Percentiles rank a stretch among this genome's conserved stretches.
Conservation (phyloP, 371 early-diverging fungal genomes). For the Mucor piriformis region DNA sequence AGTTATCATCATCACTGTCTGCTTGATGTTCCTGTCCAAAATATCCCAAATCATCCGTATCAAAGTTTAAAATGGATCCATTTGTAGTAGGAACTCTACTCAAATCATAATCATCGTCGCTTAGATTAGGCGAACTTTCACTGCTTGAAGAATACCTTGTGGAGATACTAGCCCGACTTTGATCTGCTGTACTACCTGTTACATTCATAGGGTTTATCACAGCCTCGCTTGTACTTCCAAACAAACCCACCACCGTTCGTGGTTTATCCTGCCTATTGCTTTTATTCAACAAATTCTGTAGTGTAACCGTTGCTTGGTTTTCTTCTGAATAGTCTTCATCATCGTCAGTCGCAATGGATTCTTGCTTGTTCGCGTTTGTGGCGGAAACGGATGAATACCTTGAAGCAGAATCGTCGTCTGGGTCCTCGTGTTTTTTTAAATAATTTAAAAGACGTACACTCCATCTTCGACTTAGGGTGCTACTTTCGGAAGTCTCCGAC, state of each 20-base stretch:
- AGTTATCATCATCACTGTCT: not conserved
- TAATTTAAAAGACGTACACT: conserved; percentile 48
- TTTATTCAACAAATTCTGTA: conserved; percentile 5
- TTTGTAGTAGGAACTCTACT: not conserved
- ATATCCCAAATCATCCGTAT: not conserved
- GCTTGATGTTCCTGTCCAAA: not conserved
- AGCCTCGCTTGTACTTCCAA: not conserved
- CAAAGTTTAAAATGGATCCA: not conserved
- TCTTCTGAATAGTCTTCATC: conserved; percentile 27
- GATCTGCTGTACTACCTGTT: not conserved
- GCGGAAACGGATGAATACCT: not conserved
- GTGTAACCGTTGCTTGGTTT: conserved; percentile 39
- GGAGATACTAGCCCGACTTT: conserved; percentile 5
- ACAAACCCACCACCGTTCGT: conserved; percentile 5
- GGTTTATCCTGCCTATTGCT: conserved; percentile 1
- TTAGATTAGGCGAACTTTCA: not conserved
- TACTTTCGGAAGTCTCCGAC: conserved; percentile 27
- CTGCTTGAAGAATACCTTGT: conserved; percentile 4
- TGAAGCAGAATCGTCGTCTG: not conserved
- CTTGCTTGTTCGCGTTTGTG: not conserved
- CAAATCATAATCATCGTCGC: not conserved
- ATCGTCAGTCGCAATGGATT: not conserved
- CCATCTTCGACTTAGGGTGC: conserved; percentile 33
- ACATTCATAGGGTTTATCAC: not conserved
- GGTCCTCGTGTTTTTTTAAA: conserved; percentile 40